phyloP scores from a whole-genome alignment of 257 asterid species.

The Solanum dulcamara region DNA sequence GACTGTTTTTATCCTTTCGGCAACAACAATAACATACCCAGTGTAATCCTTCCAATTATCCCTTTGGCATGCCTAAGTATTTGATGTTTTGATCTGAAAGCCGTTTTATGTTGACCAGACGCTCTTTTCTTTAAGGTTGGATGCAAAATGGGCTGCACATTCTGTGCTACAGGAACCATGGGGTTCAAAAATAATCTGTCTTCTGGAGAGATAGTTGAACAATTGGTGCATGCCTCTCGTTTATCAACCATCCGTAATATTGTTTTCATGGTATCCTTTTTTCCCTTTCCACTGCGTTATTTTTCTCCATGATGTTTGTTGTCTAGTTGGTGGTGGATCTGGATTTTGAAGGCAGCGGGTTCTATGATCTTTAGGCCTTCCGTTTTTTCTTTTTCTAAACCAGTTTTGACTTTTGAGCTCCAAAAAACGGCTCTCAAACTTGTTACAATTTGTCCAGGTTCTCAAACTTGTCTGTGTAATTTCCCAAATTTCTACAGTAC shows the following conservation, averaged over 20 bases:
- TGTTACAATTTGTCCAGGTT: neutral
- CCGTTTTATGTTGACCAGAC: neutral
- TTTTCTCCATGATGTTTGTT: neutral
- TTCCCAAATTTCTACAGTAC: neutral
- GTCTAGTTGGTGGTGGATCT: neutral
- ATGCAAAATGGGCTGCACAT: conserved; percentile 97
- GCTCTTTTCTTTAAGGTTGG: conserved; percentile 49
- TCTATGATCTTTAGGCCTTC: neutral
- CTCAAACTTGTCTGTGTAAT: neutral
- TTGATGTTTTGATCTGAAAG: neutral
- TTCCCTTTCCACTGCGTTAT: neutral
- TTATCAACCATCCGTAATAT: conserved; percentile 74
- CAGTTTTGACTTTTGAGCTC: neutral
- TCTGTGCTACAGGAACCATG: conserved; percentile 98
- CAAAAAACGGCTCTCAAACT: neutral
- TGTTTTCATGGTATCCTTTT: conserved; percentile 75
- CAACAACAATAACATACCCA: neutral
- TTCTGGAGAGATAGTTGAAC: conserved; percentile 88
- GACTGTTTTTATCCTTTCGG: neutral
- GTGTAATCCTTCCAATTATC: neutral
- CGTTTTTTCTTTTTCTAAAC: neutral
- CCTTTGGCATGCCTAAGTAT: neutral
- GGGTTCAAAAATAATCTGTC: conserved; percentile 86
- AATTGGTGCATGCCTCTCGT: conserved; percentile 82
- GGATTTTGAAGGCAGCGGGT: neutral